A percentile compares a stretch with the other conserved stretches of the same genome.
Evolutionary conservation across 2,329 filamentous ascomycete genomes (phyloP).

Genomic region (Beauveria brongniartii): DNA sequence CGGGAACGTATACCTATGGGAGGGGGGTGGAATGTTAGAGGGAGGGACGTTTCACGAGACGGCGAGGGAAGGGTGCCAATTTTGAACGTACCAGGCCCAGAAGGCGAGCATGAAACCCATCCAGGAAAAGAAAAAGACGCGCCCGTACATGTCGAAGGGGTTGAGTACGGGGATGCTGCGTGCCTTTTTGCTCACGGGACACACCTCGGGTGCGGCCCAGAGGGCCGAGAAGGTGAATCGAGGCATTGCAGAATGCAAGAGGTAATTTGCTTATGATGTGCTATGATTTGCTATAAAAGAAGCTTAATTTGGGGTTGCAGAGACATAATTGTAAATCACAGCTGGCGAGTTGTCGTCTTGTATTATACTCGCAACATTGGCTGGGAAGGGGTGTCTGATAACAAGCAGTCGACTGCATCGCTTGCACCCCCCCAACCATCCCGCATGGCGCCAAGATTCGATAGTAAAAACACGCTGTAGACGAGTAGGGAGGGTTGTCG

Average conservation of each 20-base stretch:
- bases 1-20: conserved; percentile 66
- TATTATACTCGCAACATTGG: neutral
- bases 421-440: neutral
- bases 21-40: neutral
- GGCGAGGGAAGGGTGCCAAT: neutral
- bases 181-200: conserved; percentile 78
- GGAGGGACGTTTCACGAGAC: neutral
- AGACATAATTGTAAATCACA: neutral
- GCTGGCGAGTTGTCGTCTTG: neutral
- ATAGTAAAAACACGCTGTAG: neutral
- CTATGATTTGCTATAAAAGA: neutral
- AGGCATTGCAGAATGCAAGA: conserved; percentile 15
- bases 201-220: conserved; percentile 55
- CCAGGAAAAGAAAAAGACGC: conserved; percentile 87
- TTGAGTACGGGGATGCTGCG: conserved; percentile 73
- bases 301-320: neutral
- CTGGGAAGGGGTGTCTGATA: neutral
- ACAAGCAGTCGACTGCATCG: neutral
- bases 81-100: conserved; percentile 60
- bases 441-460: neutral
- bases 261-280: neutral
- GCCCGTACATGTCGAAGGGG: conserved; percentile 68
- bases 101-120: conserved; percentile 81
- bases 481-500: neutral
- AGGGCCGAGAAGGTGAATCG: conserved; percentile 21